Evolutionary conservation across 805 yeast species (phyloP).

Genomic region (Komagataella pseudopastoris): DNA sequence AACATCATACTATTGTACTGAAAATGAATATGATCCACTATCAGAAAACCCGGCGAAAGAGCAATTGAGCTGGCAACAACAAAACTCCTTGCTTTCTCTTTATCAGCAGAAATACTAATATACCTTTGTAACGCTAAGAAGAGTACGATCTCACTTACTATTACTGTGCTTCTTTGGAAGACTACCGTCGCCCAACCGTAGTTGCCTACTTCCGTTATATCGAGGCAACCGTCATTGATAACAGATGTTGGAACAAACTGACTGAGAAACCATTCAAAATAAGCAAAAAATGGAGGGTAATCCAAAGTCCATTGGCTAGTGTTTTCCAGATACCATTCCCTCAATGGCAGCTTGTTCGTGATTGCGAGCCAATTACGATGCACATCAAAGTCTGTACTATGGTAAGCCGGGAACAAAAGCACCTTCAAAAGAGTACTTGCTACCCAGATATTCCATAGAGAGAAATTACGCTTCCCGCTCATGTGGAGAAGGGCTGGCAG

Average conservation of each 20-base stretch:
- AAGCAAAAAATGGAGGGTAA: constrained; percentile 96
- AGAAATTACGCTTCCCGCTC: constrained; percentile 18
- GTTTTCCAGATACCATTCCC: constrained; percentile 71
- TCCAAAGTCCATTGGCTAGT: constrained; percentile 89
- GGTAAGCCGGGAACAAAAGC: constrained; percentile 66
- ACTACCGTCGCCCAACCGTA: constrained; percentile 71
- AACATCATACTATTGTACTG: constrained; percentile 93
- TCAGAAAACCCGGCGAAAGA: constrained; percentile 78
- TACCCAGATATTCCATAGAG: constrained; percentile 55
- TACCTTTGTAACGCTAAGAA: constrained; percentile 62
- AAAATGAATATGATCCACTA: constrained; percentile 92
- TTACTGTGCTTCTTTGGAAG: constrained; percentile 75
- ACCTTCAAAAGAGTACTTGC: constrained; percentile 47
- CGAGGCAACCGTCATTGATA: constrained; percentile 63
- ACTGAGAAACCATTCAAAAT: constrained; percentile 76
- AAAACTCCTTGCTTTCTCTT: constrained; percentile 36
- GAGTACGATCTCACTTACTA: constrained; percentile 59
- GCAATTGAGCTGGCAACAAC: constrained; percentile 75
- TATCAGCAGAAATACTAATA: constrained; percentile 31
- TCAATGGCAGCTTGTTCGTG: constrained; percentile 60
- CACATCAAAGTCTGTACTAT: constrained; percentile 93
- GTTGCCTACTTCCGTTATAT: constrained; percentile 33
- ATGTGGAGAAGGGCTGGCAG: background rate
- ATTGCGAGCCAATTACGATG: constrained; percentile 96
- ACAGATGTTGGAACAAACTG: constrained; percentile 56